These are phyloP conservation scores for Niveomyces coronatus DNA, from an alignment of 2,329 filamentous ascomycete genomes.

Conservation along the genomic window DNA sequence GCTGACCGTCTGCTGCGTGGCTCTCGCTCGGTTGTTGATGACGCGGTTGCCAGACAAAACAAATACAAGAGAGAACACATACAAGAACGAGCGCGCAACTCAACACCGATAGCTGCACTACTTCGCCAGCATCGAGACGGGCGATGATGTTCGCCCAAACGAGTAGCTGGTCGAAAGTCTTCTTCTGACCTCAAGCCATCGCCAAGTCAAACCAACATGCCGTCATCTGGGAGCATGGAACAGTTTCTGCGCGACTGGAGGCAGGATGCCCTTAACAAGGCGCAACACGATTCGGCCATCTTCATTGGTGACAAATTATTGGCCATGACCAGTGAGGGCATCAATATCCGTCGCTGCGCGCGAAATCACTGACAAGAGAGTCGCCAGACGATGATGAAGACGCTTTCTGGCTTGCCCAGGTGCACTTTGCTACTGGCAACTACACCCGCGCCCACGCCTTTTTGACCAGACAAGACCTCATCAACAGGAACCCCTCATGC, in stretches of 20 bases:
- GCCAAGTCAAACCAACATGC: neutral
- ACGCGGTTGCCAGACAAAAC: no score
- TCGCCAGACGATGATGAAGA: slow-evolving; percentile 76
- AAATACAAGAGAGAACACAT: no score
- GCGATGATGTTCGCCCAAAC: slow-evolving; percentile 1
- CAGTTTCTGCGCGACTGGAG: slow-evolving; percentile 88
- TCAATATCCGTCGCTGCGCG: slow-evolving; percentile 11
- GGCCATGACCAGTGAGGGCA: slow-evolving; percentile 74
- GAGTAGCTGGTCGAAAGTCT: no score
- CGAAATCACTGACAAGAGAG: slow-evolving; percentile 8
- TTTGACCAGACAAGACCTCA: slow-evolving; percentile 72
- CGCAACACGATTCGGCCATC: slow-evolving; percentile 92
- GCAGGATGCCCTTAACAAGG: slow-evolving; percentile 89
- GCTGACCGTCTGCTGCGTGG: no score
- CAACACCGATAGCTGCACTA: no score
- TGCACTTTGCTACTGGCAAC: slow-evolving; percentile 91
- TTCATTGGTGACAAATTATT: slow-evolving; percentile 96
- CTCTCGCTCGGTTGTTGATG: no score
- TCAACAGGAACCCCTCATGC: slow-evolving; percentile 73
- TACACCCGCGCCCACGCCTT: slow-evolving; percentile 86
- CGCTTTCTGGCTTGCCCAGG: slow-evolving; percentile 95
- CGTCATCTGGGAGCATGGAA: slow-evolving; percentile 55
- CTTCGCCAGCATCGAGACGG: no score
- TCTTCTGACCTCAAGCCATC: no score
- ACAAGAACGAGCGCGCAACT: no score